Conservation (phyloP, 495 filamentous ascomycete species). For the Tetracladium marchalianum region DNA sequence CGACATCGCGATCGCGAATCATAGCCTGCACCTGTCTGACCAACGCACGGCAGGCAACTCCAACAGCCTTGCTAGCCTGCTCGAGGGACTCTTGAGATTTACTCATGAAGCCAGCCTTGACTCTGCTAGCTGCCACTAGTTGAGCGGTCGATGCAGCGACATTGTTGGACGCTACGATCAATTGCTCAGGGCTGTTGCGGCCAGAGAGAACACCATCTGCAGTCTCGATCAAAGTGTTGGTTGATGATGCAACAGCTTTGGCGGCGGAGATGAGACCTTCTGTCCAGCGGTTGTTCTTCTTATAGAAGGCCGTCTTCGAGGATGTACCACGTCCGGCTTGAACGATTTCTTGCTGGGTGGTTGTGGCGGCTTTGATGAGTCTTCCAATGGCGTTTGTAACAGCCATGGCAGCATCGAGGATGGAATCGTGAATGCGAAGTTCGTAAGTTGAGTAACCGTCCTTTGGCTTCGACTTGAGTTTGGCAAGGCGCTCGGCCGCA, state of each 20-base stretch:
- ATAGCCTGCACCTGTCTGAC: conserved; percentile 92
- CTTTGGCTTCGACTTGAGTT: conserved; percentile 85
- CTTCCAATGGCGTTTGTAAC: conserved; percentile 95
- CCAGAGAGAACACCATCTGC: conserved; percentile 90
- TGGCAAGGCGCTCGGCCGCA: conserved; percentile 76
- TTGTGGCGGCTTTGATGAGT: conserved; percentile 92
- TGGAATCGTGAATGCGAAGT: conserved; percentile 85
- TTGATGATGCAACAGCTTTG: conserved; percentile 85
- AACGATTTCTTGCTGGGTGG: conserved; percentile 95
- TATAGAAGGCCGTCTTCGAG: conserved; percentile 94
- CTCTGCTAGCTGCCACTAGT: conserved; percentile 86
- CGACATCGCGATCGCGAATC: conserved; percentile 74
- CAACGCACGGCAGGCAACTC: conserved; percentile 72
- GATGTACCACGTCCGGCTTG: conserved; percentile 82
- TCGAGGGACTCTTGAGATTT: conserved; percentile 90
- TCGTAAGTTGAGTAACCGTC: conserved; percentile 97
- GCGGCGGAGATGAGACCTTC: conserved; percentile 95
- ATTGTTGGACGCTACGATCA: conserved; percentile 95
- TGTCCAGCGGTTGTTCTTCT: conserved; percentile 96
- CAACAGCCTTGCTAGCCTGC: conserved; percentile 85
- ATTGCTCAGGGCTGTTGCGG: conserved; percentile 88
- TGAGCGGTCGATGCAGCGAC: conserved; percentile 94
- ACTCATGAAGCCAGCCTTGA: conserved; percentile 97
- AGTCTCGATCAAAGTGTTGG: conserved; percentile 93
- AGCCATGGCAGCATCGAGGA: conserved; percentile 87